These are phyloP conservation scores for Epichloe gansuensis DNA, from an alignment of 2,329 filamentous ascomycete species.

Conservation along the genomic window DNA sequence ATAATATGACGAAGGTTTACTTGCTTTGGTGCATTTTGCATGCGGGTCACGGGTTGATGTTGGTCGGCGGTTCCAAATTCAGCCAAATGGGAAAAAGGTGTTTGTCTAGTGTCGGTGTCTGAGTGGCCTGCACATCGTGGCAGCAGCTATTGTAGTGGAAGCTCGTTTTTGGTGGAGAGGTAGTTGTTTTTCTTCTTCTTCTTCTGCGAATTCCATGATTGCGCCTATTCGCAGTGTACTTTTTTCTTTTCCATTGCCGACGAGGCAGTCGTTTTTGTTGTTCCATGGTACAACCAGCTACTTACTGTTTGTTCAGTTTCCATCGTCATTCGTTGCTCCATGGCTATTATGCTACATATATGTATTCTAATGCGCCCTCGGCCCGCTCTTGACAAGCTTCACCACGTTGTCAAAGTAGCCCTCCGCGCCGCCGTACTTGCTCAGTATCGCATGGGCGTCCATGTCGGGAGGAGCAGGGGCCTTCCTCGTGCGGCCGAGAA, in stretches of 20 bases:
- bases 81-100: slow-evolving; percentile 18
- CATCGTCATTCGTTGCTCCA: too few species aligned
- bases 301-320: too few species aligned
- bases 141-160: slow-evolving; percentile 22
- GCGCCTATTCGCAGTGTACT: too few species aligned
- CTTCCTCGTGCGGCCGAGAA: slow-evolving; percentile 44
- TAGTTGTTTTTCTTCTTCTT: too few species aligned
- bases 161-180: slow-evolving; percentile 12
- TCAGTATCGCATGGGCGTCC: slow-evolving; percentile 31
- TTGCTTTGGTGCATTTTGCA: not conserved
- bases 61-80: slow-evolving; percentile 35
- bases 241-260: too few species aligned
- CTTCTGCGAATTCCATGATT: too few species aligned
- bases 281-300: too few species aligned
- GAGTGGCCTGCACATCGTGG: slow-evolving; percentile 21
- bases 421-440: slow-evolving; percentile 40
- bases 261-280: too few species aligned
- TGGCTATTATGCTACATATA: too few species aligned
- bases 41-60: not conserved
- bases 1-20: not conserved
- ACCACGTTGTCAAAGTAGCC: slow-evolving; percentile 48
- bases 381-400: slow-evolving; percentile 41
- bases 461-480: not conserved
- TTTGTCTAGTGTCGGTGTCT: slow-evolving; percentile 26
- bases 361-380: slow-evolving; percentile 24